These are phyloP conservation scores for Microglena sp. DNA, from an alignment of 139 green algal species.

Conservation along the genomic window DNA sequence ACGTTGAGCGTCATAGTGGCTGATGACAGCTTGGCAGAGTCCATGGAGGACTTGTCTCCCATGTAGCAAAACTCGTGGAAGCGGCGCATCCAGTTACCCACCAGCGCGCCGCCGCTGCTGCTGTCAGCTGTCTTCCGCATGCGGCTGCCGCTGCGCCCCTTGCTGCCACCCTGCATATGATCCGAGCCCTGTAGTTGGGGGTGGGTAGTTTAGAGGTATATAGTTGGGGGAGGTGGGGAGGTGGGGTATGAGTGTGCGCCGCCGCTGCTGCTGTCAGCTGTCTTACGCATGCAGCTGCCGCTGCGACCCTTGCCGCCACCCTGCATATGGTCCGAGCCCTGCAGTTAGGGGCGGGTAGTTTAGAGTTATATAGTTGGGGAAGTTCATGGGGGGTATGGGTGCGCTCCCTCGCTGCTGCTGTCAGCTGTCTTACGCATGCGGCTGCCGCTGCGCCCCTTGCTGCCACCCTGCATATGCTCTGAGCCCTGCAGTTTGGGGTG, in stretches of 20 bases:
- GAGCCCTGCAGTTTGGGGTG: no score
- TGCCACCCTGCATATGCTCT: no score
- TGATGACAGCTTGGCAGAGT: neutral
- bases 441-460: neutral
- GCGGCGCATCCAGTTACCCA: slow-evolving; percentile 10
- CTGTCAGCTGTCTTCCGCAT: neutral
- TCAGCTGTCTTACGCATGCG: neutral
- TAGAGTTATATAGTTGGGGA: no score
- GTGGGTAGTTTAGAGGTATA: neutral
- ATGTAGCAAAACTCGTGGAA: slow-evolving; percentile 14
- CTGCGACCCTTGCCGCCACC: neutral
- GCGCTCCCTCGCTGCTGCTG: neutral
- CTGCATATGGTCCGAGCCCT: neutral
- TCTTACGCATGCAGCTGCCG: neutral
- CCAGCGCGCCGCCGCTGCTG: neutral
- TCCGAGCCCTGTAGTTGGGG: neutral
- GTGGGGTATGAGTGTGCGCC: neutral
- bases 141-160: neutral
- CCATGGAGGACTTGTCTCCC: slow-evolving; percentile 6
- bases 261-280: neutral
- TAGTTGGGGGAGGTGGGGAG: no score
- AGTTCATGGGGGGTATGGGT: no score
- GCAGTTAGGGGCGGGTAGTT: neutral
- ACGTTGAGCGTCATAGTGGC: slow-evolving; percentile 1
- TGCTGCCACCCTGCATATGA: neutral